Evolutionary conservation across 192 early-diverging fungal species (phyloP), one percentile per base, ranked within the genome.

Genomic region (Coemansia erecta): DNA sequence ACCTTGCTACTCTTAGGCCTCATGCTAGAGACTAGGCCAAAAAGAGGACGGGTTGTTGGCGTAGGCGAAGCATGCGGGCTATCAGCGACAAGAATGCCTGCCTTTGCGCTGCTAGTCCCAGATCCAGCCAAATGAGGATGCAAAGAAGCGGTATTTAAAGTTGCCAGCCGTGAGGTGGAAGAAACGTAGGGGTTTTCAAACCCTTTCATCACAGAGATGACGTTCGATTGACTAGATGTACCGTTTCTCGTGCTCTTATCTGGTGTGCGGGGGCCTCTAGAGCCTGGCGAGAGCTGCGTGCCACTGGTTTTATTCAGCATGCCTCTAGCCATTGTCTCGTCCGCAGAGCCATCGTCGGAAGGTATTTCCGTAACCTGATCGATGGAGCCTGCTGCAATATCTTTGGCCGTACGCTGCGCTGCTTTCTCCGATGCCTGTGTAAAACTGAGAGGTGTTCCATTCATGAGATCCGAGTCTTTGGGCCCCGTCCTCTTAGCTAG

Each of bases 281-380:
- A 37, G 35, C 0, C 1, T 11, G 1, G 3, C 35, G 35, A 37
- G 3, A 7, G 8, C 35, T 10, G 10, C 8, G 21, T 8, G 23
- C 43, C 43, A 11, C 9, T 49, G 10, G 47, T 18, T 1, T 1
- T 31, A 15, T 22, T 37, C 21, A 31, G 0, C 21, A 43, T 48
- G 8, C 52, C 64, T 14, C 39, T 31, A 8, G 44, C 44, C 15
- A 51, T 21, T 6, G 3, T 28, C 40, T 71, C 70, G 2, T 66
- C 63, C 12, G 58, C 63, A 2, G 59, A 65, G 49, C 59, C 66
- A n/a, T 66, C 44, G 8, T 62, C 70, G 11, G 60, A 61, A 39
- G 62, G 19, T 6, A 72, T 72, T 42, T 66, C 63, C 26, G 47
- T 56, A 14, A 61, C 50, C 9, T 31, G 1, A 0, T 53, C 28